Evolutionary conservation across 495 filamentous ascomycete species (phyloP), one percentile per base, ranked within the genome.

Genomic region (Aspergillus egyptiacus): DNA sequence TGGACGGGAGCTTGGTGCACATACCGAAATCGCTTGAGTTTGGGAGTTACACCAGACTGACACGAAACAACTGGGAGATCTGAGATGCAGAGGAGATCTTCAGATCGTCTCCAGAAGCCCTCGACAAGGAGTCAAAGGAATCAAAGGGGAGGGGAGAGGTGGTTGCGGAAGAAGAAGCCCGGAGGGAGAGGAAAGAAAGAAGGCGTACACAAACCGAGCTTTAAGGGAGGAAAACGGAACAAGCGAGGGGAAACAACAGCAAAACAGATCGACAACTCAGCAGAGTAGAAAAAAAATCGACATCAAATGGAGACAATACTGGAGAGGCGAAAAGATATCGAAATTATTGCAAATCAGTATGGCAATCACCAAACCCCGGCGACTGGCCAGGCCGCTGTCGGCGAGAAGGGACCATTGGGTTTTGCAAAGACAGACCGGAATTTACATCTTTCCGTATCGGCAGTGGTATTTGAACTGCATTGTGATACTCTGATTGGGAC

Each of bases 221-320:
- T 38, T 23, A 45, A 45, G 47, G 49, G 46, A 44, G 33, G 14
- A 6, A 53, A 50, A 55, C 40, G 49, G 46, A 51, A 37, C 44
- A 41, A 49, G 51, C n/a, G 30, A 20, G 40, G 41, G 41, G 41
- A 44, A 33, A 19, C 18, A 33, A 19, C 18, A 23, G 18, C 41
- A 13, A 22, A 44, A 44, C 2, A 17, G 23, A n/a, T 15, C 1
- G 27, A 13, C 41, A 22, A 36, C 47, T 22, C 20, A 53, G 46
- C 53, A 11, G 18, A 30, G 31, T 37, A 46, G 36, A 40, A 48
- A 43, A 39, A 49, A 49, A 33, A 31, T 36, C 19, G 31, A 36
- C 31, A 44, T 15, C 19, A 45, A 53, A 40, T n/a, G n/a, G n/a
- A n/a, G n/a, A n/a, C n/a, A n/a, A n/a, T n/a, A n/a, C 17, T 19